Percentiles rank a stretch among this genome's conserved stretches.
These are phyloP conservation scores for Achlya hypogyna DNA, from an alignment of 352 stramenopile genomes.

Conservation along the genomic window DNA sequence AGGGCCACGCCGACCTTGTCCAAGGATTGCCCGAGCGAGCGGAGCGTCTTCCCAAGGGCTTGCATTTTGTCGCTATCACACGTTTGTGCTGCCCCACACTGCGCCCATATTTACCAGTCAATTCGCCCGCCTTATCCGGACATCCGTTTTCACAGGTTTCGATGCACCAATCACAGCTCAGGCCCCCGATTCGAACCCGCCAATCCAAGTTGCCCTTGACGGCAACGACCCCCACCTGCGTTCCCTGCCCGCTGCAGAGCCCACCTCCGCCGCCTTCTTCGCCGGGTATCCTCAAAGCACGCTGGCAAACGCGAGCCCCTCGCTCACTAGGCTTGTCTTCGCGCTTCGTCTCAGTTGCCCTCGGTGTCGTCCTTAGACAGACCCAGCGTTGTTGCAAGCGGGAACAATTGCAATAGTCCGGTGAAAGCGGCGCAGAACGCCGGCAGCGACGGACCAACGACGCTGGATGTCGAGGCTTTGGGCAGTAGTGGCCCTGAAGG, in stretches of 20 bases:
- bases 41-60: constrained; percentile 72
- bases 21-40: constrained; percentile 73
- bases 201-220: not conserved
- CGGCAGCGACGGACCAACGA: too few species aligned
- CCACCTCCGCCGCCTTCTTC: too few species aligned
- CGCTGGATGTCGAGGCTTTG: too few species aligned
- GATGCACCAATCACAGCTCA: not conserved
- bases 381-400: too few species aligned
- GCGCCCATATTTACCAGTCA: constrained; percentile 20
- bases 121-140: constrained; percentile 17
- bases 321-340: too few species aligned
- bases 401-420: too few species aligned
- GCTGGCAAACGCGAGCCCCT: too few species aligned
- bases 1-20: constrained; percentile 78
- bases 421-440: too few species aligned
- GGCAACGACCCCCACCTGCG: not conserved
- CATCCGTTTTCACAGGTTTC: not conserved
- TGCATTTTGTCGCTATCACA: constrained; percentile 28
- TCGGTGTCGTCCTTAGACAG: too few species aligned
- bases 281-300: too few species aligned
- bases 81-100: constrained; percentile 15
- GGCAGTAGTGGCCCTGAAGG: not conserved
- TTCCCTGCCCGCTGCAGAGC: not conserved
- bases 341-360: too few species aligned
- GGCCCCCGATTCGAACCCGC: not conserved